Percentiles rank a stretch among this genome's conserved stretches.
Conservation (phyloP, 495 filamentous ascomycete species). For the Xylaria acuta region DNA sequence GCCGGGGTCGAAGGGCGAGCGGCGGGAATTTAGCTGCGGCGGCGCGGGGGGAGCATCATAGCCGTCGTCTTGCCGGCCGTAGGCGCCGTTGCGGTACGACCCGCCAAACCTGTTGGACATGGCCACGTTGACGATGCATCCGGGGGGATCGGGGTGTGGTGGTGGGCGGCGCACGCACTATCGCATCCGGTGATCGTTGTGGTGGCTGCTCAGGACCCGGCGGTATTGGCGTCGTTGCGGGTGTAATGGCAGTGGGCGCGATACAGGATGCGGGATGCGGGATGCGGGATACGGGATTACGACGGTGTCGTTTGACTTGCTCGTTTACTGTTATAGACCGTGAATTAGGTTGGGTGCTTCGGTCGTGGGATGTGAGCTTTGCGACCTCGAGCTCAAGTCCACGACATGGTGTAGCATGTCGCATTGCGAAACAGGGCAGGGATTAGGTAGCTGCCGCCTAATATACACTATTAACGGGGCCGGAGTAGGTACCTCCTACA, state of each 20-base stretch:
- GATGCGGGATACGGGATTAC: not conserved
- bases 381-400: not conserved
- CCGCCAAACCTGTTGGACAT: slow-evolving; percentile 54
- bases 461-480: no score
- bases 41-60: slow-evolving; percentile 48
- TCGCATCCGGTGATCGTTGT: slow-evolving; percentile 5
- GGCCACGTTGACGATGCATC: slow-evolving; percentile 36
- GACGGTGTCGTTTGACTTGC: not conserved
- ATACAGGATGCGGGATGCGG: not conserved
- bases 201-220: not conserved
- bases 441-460: not conserved
- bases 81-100: slow-evolving; percentile 49
- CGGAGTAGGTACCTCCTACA: not conserved
- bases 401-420: not conserved
- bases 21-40: slow-evolving; percentile 38
- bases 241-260: not conserved
- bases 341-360: not conserved
- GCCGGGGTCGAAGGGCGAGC: slow-evolving; percentile 31
- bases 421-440: slow-evolving; percentile 15
- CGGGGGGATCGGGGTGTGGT: slow-evolving; percentile 20
- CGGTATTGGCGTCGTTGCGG: not conserved
- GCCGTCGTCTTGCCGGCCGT: slow-evolving; percentile 47
- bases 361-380: slow-evolving; percentile 22
- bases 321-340: not conserved
- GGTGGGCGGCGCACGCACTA: slow-evolving; percentile 1